phyloP scores from a whole-genome alignment of 2,329 filamentous ascomycete species.

The Alternaria sp. region DNA sequence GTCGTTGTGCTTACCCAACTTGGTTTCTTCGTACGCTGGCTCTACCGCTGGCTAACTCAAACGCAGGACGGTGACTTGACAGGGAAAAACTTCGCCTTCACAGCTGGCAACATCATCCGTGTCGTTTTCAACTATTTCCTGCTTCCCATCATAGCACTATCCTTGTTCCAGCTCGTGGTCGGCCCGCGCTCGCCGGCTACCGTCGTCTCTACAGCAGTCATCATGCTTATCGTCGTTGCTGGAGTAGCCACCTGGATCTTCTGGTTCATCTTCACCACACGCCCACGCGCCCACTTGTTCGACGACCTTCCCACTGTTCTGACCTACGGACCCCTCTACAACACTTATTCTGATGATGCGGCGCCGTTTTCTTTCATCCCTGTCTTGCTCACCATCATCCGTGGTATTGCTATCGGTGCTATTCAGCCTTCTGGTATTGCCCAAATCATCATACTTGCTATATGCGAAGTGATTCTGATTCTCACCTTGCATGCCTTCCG shows the following conservation, averaged over 20 bases:
- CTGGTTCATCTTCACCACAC: slow-evolving; percentile 79
- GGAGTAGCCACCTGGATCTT: slow-evolving; percentile 82
- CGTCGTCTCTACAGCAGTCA: slow-evolving; percentile 76
- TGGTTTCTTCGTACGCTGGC: slow-evolving; percentile 80
- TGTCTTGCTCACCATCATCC: slow-evolving; percentile 82
- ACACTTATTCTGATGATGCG: slow-evolving; percentile 94
- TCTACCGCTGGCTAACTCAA: slow-evolving; percentile 74
- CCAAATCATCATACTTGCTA: slow-evolving; percentile 89
- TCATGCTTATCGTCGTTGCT: slow-evolving; percentile 77
- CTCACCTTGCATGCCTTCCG: slow-evolving; percentile 88
- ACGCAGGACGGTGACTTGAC: slow-evolving; percentile 86
- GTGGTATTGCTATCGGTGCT: slow-evolving; percentile 90
- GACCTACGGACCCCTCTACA: slow-evolving; percentile 92
- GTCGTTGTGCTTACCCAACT: slow-evolving; percentile 76
- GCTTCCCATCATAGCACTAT: slow-evolving; percentile 84
- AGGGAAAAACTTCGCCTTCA: slow-evolving; percentile 90
- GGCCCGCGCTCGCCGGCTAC: slow-evolving; percentile 72
- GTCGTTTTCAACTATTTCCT: slow-evolving; percentile 94
- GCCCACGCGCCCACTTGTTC: slow-evolving; percentile 86
- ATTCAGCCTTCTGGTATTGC: slow-evolving; percentile 93
- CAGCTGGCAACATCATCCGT: slow-evolving; percentile 67
- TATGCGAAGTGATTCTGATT: slow-evolving; percentile 91
- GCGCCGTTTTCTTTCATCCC: slow-evolving; percentile 90
- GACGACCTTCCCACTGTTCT: slow-evolving; percentile 92
- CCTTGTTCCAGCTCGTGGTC: slow-evolving; percentile 89